phyloP scores from a whole-genome alignment of 768 basidiomycete genomes.

The Mycena vitilis region DNA sequence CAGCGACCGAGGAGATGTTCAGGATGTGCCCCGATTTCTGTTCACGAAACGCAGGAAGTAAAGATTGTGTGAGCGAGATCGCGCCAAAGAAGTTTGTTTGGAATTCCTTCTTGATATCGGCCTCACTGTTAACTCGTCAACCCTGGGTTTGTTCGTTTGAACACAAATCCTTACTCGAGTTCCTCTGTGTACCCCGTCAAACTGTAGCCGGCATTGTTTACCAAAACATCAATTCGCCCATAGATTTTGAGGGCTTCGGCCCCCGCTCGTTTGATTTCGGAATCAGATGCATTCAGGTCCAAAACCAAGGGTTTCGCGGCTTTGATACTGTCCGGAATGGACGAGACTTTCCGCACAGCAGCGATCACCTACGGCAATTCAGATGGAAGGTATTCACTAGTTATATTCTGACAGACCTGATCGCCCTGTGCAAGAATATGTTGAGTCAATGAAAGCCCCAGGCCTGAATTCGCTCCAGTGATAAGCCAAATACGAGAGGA shows the following conservation, averaged over 20 bases:
- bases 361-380: slow-evolving; percentile 23
- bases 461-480: slow-evolving; percentile 42
- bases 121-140: slow-evolving; percentile 9
- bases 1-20: slow-evolving; percentile 41
- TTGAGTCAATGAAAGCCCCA: slow-evolving; percentile 41
- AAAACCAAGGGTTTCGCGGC: slow-evolving; percentile 21
- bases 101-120: slow-evolving; percentile 40
- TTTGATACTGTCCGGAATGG: slow-evolving; percentile 25
- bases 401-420: slow-evolving; percentile 27
- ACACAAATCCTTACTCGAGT: slow-evolving; percentile 2
- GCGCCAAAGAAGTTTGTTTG: slow-evolving; percentile 43
- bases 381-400: not conserved
- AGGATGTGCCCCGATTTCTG: slow-evolving; percentile 42
- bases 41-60: slow-evolving; percentile 41
- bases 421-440: slow-evolving; percentile 42
- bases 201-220: slow-evolving; percentile 26
- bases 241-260: slow-evolving; percentile 18
- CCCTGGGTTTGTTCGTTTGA: not conserved
- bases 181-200: slow-evolving; percentile 25
- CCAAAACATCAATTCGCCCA: slow-evolving; percentile 27
- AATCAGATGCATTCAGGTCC: slow-evolving; percentile 29
- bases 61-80: slow-evolving; percentile 41
- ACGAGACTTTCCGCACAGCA: slow-evolving; percentile 19
- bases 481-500: slow-evolving; percentile 40
- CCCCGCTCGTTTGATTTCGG: slow-evolving; percentile 27